Evolutionary conservation across 2,329 filamentous ascomycete genomes (phyloP).

Genomic region (Epichloe scottii): DNA sequence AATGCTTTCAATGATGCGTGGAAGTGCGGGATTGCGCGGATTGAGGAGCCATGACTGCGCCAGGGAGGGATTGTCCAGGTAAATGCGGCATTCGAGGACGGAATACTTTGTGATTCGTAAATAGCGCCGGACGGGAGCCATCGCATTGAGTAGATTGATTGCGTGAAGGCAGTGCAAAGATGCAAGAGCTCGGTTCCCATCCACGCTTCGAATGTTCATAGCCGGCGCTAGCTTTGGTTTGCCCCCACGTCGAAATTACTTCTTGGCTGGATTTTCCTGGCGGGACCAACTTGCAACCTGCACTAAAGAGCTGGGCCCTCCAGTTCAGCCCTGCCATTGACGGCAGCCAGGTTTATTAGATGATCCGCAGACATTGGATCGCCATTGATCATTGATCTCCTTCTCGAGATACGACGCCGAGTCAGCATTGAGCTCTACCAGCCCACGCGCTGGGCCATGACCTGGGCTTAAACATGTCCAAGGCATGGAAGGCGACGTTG

Average conservation of each 20-base stretch:
- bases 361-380: too few species aligned
- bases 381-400: too few species aligned
- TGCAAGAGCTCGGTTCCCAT: not conserved
- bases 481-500: constrained; percentile 62
- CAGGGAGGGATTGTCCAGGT: constrained; percentile 81
- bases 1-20: constrained; percentile 72
- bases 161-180: not conserved
- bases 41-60: constrained; percentile 75
- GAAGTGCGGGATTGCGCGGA: constrained; percentile 61
- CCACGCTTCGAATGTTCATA: not conserved
- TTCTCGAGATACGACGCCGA: too few species aligned
- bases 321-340: too few species aligned
- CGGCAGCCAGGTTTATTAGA: too few species aligned
- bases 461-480: constrained; percentile 26
- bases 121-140: constrained; percentile 84
- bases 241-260: not conserved
- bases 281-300: too few species aligned
- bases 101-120: constrained; percentile 86
- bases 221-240: not conserved
- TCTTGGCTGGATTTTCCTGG: not conserved
- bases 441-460: constrained; percentile 13
- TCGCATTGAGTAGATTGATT: constrained; percentile 22
- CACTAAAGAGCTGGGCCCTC: too few species aligned
- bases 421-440: constrained; percentile 3
- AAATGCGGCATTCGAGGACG: constrained; percentile 92